These are phyloP conservation scores for Pichia paraexigua DNA, from an alignment of 805 yeast genomes.

Conservation along the genomic window DNA sequence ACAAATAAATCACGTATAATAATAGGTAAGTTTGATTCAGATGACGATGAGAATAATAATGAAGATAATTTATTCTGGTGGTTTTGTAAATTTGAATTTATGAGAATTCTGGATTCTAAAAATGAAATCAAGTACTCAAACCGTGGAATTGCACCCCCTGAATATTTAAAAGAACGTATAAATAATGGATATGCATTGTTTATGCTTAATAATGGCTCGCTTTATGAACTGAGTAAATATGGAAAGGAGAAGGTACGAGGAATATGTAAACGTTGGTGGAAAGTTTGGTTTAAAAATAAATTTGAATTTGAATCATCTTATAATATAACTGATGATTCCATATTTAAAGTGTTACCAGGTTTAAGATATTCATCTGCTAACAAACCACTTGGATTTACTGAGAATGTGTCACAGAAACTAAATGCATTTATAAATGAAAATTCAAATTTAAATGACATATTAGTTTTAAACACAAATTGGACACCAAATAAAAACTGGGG, in stretches of 20 bases:
- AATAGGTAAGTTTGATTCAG: slow-evolving; percentile 23
- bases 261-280: slow-evolving; percentile 29
- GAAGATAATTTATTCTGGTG: slow-evolving; percentile 21
- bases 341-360: slow-evolving; percentile 25
- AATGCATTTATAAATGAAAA: slow-evolving; percentile 7
- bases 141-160: slow-evolving; percentile 27
- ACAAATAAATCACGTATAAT: slow-evolving; percentile 29
- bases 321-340: slow-evolving; percentile 27
- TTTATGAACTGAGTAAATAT: slow-evolving; percentile 9
- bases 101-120: not conserved
- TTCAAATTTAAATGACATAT: slow-evolving; percentile 15
- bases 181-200: slow-evolving; percentile 27
- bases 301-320: slow-evolving; percentile 21
- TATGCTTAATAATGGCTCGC: slow-evolving; percentile 27
- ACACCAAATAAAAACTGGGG: slow-evolving; percentile 28
- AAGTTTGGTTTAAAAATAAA: slow-evolving; percentile 26
- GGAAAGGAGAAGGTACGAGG: not conserved
- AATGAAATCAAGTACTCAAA: slow-evolving; percentile 11
- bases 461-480: slow-evolving; percentile 25
- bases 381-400: slow-evolving; percentile 24
- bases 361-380: slow-evolving; percentile 24
- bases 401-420: slow-evolving; percentile 21
- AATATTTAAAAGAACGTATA: slow-evolving; percentile 26
- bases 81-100: slow-evolving; percentile 22
- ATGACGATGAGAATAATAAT: slow-evolving; percentile 5